phyloP scores from a whole-genome alignment of 2,329 filamentous ascomycete species.

The Nannizziopsis barbatae region DNA sequence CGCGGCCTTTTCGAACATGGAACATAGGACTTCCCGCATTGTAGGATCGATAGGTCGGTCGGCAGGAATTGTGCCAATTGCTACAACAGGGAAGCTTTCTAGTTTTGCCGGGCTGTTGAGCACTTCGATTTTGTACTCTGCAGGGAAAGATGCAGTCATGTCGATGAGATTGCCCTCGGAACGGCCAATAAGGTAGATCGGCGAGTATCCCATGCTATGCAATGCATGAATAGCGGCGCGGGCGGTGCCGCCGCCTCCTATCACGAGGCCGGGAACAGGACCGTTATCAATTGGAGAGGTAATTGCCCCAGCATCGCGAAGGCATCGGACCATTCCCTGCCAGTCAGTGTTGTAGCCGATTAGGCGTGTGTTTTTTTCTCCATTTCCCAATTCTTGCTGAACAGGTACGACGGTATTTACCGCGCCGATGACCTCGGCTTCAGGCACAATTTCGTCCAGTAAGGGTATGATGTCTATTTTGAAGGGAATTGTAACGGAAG shows the following conservation, averaged over 20 bases:
- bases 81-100: constrained; percentile 51
- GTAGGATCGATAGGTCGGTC: constrained; percentile 66
- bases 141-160: constrained; percentile 62
- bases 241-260: constrained; percentile 85
- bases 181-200: constrained; percentile 79
- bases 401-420: constrained; percentile 82
- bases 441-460: constrained; percentile 66
- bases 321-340: constrained; percentile 74
- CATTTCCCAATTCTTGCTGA: constrained; percentile 25
- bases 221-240: constrained; percentile 84
- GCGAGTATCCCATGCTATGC: constrained; percentile 67
- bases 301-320: constrained; percentile 58
- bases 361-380: constrained; percentile 42
- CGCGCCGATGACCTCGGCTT: constrained; percentile 74
- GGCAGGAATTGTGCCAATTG: constrained; percentile 83
- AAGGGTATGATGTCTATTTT: constrained; percentile 78
- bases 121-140: constrained; percentile 57
- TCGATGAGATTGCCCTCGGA: constrained; percentile 55
- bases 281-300: constrained; percentile 35
- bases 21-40: constrained; percentile 54
- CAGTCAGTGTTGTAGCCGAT: constrained; percentile 92
- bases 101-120: constrained; percentile 47
- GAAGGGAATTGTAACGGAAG: constrained; percentile 88
- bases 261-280: constrained; percentile 56
- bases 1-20: constrained; percentile 29